These are phyloP conservation scores for Microsporum ferrugineum DNA, from an alignment of 2,329 filamentous ascomycete species.

Conservation along the genomic window DNA sequence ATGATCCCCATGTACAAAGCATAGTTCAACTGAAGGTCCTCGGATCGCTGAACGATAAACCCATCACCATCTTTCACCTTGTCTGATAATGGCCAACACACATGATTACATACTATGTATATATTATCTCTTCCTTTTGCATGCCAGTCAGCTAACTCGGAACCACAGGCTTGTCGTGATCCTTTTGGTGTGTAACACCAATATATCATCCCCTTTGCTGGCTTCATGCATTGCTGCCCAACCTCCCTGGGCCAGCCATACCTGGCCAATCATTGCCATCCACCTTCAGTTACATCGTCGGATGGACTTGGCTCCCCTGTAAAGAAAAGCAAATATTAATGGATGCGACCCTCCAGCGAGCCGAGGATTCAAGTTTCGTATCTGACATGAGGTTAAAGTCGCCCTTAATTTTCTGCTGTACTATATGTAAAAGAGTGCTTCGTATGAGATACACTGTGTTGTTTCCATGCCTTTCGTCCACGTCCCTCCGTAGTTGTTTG, in stretches of 20 bases:
- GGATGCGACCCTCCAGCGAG: too few relatives aligned
- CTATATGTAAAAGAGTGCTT: too few relatives aligned
- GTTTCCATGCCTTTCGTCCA: too few relatives aligned
- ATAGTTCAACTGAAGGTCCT: constrained; percentile 24
- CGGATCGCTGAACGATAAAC: constrained; percentile 21
- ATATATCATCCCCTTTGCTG: background rate
- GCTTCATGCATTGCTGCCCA: constrained; percentile 3
- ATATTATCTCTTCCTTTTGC: background rate
- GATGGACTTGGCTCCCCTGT: background rate
- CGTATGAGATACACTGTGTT: too few relatives aligned
- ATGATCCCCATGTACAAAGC: constrained; percentile 20
- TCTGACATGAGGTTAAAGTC: too few relatives aligned
- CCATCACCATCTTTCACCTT: constrained; percentile 20
- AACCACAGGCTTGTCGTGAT: background rate
- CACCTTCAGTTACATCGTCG: background rate
- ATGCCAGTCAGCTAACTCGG: background rate
- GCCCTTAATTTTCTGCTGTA: too few relatives aligned
- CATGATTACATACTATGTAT: background rate
- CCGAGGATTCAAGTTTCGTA: too few relatives aligned
- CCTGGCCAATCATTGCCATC: background rate
- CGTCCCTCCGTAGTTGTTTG: too few relatives aligned
- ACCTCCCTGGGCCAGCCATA: background rate
- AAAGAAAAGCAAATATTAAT: background rate
- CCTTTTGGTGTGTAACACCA: background rate
- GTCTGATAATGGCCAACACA: constrained; percentile 7